phyloP scores from a whole-genome alignment of 2,329 filamentous ascomycete species.

The Pyricularia grisea region DNA sequence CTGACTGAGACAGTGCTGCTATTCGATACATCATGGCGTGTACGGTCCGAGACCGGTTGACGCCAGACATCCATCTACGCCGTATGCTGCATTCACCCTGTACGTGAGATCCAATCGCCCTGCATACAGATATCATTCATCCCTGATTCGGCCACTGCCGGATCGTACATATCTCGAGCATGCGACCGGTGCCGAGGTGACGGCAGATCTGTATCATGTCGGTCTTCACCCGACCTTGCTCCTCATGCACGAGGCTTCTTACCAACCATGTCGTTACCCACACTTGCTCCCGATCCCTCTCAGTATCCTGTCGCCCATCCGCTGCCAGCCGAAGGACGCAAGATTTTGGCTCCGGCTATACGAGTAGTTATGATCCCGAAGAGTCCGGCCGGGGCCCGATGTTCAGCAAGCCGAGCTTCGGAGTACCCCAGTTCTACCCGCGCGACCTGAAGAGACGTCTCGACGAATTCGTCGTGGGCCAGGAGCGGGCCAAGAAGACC shows the following conservation, averaged over 20 bases:
- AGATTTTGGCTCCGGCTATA: constrained; percentile 48
- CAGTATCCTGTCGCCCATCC: constrained; percentile 17
- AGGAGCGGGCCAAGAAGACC: constrained; percentile 89
- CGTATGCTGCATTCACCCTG: background rate
- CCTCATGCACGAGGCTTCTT: constrained; percentile 5
- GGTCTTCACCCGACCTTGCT: constrained; percentile 8
- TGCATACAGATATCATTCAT: background rate
- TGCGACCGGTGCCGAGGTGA: constrained; percentile 2
- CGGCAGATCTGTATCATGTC: constrained; percentile 8
- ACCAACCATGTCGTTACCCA: background rate
- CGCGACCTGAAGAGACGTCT: constrained; percentile 76
- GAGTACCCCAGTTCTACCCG: constrained; percentile 55
- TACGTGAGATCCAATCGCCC: background rate
- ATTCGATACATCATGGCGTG: background rate
- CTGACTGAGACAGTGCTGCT: background rate
- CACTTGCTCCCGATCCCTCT: constrained; percentile 11
- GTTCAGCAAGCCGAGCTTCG: constrained; percentile 47
- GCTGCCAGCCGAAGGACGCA: constrained; percentile 29
- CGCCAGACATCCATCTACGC: background rate
- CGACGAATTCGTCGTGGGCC: constrained; percentile 93
- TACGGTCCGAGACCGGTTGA: background rate
- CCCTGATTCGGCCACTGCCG: background rate
- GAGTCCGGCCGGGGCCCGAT: constrained; percentile 49
- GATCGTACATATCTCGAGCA: background rate
- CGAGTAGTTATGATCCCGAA: constrained; percentile 48